phyloP scores from a whole-genome alignment of 805 yeast genomes.

The Saccharomycopsis sp. region DNA sequence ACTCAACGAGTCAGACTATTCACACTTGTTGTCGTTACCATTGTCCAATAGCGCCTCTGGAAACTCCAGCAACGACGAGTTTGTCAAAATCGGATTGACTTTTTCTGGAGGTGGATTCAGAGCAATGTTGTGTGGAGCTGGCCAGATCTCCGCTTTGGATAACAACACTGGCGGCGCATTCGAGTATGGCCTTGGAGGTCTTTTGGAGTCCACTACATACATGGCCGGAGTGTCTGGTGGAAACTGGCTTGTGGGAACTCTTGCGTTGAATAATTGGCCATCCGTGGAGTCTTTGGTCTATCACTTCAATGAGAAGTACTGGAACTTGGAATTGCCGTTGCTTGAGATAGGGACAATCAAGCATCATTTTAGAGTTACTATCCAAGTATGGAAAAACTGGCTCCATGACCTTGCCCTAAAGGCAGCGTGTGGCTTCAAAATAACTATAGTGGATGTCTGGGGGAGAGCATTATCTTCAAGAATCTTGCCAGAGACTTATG shows the following conservation, averaged over 20 bases:
- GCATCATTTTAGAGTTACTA: constrained; percentile 41
- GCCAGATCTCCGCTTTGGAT: constrained; percentile 71
- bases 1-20: constrained; percentile 21
- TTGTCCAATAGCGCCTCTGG: constrained; percentile 28
- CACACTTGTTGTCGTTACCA: constrained; percentile 29
- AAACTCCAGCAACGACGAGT: constrained; percentile 25
- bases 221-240: constrained; percentile 79
- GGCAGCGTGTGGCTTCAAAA: constrained; percentile 45
- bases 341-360: constrained; percentile 57
- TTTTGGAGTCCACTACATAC: constrained; percentile 63
- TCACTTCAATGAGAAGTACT: constrained; percentile 36
- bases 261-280: constrained; percentile 65
- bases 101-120: constrained; percentile 86
- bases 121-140: constrained; percentile 82
- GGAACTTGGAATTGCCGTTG: constrained; percentile 62
- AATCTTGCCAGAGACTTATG: constrained; percentile 32
- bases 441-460: constrained; percentile 57
- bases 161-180: constrained; percentile 53
- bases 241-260: constrained; percentile 66
- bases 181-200: constrained; percentile 58
- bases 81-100: constrained; percentile 49
- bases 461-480: constrained; percentile 46
- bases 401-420: neutral
- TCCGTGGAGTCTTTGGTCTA: constrained; percentile 52
- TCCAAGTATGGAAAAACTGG: constrained; percentile 43